Evolutionary conservation across 108 stramenopile species (phyloP).

Genomic region (Schizochytrium sp.): DNA sequence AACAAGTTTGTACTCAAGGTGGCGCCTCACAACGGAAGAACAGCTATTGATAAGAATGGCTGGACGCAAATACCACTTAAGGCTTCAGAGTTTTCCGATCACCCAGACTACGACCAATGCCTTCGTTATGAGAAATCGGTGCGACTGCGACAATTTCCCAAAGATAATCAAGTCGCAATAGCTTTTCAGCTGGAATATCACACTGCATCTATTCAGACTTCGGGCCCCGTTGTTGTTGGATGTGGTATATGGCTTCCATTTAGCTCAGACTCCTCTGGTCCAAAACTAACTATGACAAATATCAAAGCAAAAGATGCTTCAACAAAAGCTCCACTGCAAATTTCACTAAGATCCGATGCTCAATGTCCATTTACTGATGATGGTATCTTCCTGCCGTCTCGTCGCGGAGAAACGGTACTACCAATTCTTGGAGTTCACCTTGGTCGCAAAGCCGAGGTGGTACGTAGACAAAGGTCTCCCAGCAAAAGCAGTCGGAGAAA

Average conservation of each 20-base stretch:
- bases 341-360: neutral
- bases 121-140: neutral
- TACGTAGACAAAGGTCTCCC: neutral
- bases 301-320: neutral
- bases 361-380: constrained; percentile 34
- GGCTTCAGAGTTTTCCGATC: neutral
- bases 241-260: constrained; percentile 52
- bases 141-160: neutral
- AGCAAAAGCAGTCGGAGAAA: neutral
- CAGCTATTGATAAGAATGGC: neutral
- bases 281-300: neutral
- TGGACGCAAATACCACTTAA: constrained; percentile 21
- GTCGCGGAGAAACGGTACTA: neutral
- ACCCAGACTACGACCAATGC: constrained; percentile 8
- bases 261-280: neutral
- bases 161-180: neutral
- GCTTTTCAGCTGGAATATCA: constrained; percentile 46
- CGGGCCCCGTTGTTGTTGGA: constrained; percentile 18
- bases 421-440: constrained; percentile 51
- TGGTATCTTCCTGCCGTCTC: neutral
- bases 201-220: neutral
- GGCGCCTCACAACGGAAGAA: constrained; percentile 35
- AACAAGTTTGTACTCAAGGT: neutral
- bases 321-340: neutral
- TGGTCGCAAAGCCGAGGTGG: neutral